Base-by-base conservation (phyloP, 805 yeast species). In the Starmerella vaccinii region DNA sequence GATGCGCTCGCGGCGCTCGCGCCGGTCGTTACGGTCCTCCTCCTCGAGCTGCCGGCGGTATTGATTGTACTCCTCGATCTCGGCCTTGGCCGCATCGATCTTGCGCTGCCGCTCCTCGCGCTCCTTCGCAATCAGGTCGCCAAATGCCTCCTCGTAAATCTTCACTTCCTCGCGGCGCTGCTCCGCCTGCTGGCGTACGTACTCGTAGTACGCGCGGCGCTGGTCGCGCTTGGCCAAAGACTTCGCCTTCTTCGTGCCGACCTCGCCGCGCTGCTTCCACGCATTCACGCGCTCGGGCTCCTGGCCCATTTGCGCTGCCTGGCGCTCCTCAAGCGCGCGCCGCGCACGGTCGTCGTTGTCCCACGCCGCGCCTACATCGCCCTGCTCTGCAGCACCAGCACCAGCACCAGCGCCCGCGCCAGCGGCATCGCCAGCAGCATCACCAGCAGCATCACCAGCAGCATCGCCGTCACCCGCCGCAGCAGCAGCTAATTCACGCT, bases 241-340 rank as follows among this genome's bases (percentile, higher is more conserved):
- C 46, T 58, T 59, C 39, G 68, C 61, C 58, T 65, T 65, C 50
- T 65, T 65, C 18, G 63, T 53, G 24, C 69, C 68, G 3, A 65
- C 66, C 22, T 46, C 50, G 19, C 55, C 58, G 22, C 58, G 55
- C 23, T 49, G 56, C 46, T 60, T 60, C 63, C 63, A 60, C 12
- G 56, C 54, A 9, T 50, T 49, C 27, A 52, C 51, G 19, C 55
- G 51, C 42, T 44, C 38, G 5, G 55, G 57, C 39, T 50, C 52
- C 18, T 52, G 52, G 2, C 46, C 53, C 18, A 44, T 46, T 51
- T 52, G 51, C 5, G 47, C 53, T 21, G 47, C 47, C 51, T 52
- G 57, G 16, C 42, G 51, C 38, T 45, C 60, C 27, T 56, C 60
- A 6, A 57, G 42, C n/a, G 59, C 57, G 9, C 35, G 34, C 24